These are phyloP conservation scores for Podospora fimiseda DNA, from an alignment of 495 filamentous ascomycete genomes.

Conservation along the genomic window DNA sequence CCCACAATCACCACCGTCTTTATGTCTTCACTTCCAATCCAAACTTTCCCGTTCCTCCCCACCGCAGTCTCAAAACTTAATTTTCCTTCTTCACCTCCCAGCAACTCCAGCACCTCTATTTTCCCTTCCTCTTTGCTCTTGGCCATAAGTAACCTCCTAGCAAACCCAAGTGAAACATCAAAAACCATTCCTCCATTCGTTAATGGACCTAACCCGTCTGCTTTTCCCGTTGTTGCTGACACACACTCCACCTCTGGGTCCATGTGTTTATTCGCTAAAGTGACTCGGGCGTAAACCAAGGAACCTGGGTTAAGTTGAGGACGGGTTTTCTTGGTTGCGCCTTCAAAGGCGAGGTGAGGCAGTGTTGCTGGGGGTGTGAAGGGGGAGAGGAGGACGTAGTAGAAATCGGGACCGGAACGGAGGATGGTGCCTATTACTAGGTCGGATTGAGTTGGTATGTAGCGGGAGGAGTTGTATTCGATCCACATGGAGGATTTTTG, in stretches of 20 bases:
- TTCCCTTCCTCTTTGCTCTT: slow-evolving; percentile 57
- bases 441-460: slow-evolving; percentile 70
- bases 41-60: slow-evolving; percentile 87
- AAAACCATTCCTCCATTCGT: slow-evolving; percentile 87
- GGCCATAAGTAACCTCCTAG: slow-evolving; percentile 64
- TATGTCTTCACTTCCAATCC: slow-evolving; percentile 70
- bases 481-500: slow-evolving; percentile 77
- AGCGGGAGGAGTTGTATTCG: slow-evolving; percentile 65
- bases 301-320: slow-evolving; percentile 67
- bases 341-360: slow-evolving; percentile 84
- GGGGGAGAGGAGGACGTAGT: slow-evolving; percentile 52
- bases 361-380: slow-evolving; percentile 70
- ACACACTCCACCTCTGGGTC: slow-evolving; percentile 89
- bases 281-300: slow-evolving; percentile 79
- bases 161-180: slow-evolving; percentile 70
- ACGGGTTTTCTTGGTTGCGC: slow-evolving; percentile 84
- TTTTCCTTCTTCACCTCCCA: slow-evolving; percentile 58
- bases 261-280: slow-evolving; percentile 67
- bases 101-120: slow-evolving; percentile 71
- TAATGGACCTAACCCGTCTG: slow-evolving; percentile 80
- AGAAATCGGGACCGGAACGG: slow-evolving; percentile 66
- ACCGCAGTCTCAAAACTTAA: slow-evolving; percentile 89
- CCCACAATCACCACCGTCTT: slow-evolving; percentile 67
- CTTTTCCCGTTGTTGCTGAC: slow-evolving; percentile 75
- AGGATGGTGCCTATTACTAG: slow-evolving; percentile 79